Evolutionary conservation across 495 filamentous ascomycete species (phyloP), one percentile per base, ranked within the genome.

Genomic region (Cryomyces minteri): DNA sequence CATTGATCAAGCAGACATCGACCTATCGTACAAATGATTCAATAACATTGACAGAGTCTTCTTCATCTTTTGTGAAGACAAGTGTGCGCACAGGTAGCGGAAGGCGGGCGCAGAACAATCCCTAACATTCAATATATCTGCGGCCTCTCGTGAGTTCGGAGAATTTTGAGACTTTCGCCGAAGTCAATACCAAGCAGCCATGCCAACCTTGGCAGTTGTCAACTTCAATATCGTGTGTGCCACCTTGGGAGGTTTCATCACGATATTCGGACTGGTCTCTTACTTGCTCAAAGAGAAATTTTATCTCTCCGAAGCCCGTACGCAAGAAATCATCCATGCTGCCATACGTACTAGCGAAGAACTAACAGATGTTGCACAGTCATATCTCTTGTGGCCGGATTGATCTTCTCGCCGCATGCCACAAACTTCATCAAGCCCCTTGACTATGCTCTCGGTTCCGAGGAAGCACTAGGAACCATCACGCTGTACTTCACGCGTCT

Each of bases 221-320:
- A 86, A 92, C 60, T 94, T 94, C 70, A 93, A 94, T 59, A 83
- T 93, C 48, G 75, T 85, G 47, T 79, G 83, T 55, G 78, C 82
- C 46, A 76, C 80, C 7, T 62, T 94, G 9, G 88, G 88, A 29
- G 86, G 82, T 12, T 96, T 88, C 63, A 78, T 96, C 39, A 84
- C 82, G 2, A 54, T 92, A 18, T 96, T 92, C 57, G 84, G 82
- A 6, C 66, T 94, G 34, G 84, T 94, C 0, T 90, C 84, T 4
- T 93, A 88, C 60, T 71, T 94, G 8, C 71, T 80, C 61, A 94
- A 94, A 56, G 87, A 94, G 63, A 78, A 74, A 51, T 88, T 87
- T 58, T 94, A 93, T 56, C 72, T 96, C 5, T 92, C 84, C 11
- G 88, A 94, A 70, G 82, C 87, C 47, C 69, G 84, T 88, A 66